Base-by-base conservation (phyloP, 148 eudicot species). In the Vaccinium corymbosum region DNA sequence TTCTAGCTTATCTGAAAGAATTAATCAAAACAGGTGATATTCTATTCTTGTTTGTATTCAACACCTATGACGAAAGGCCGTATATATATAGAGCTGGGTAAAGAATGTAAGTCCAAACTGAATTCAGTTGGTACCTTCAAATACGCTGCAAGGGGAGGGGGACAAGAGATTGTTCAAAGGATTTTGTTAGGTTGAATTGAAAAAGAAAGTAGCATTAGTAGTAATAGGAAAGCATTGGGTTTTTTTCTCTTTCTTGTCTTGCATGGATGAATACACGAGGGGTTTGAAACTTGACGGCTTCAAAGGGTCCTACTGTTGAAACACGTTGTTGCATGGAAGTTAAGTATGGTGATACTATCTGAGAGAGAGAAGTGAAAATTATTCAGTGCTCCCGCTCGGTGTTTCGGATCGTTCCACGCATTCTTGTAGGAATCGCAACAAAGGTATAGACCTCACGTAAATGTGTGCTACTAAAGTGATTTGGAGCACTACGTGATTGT, bases 181-280 rank as follows among this genome's bases (percentile, higher is more conserved):
- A 15, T 15, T 35, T 71, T 32, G 81, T 27, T 56, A 9, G 64
- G 10, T 79, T 79, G 81, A 79, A 79, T 56, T 59, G 48, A 53
- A 55, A 55, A 22, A 15, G 81, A 53, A 49, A 76, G 53, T 48
- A 76, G 29, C 27, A 27, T 0, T 35, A 78, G 8, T 51, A 32
- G 25, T 19, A 12, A 50, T 49, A 7, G 35, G 12, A 10, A 49
- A n/a, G 57, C 27, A 12, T 10, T 3, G 20, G 7, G 7, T 25
- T 66, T 66, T 66, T 66, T 27, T 29, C 14, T 10, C 25, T 56
- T 3, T 1, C 32, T 7, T 55, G 57, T 56, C 70, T 52, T 49
- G 80, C 57, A 77, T 51, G 59, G 9, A 72, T 48, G 53, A 19
- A 75, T 77, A 1, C 59, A 77, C 59, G 80, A n/a, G 50, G n/a